These are phyloP conservation scores for Salicornia ramosissima DNA, from an alignment of 148 eudicot species.

Conservation along the genomic window DNA sequence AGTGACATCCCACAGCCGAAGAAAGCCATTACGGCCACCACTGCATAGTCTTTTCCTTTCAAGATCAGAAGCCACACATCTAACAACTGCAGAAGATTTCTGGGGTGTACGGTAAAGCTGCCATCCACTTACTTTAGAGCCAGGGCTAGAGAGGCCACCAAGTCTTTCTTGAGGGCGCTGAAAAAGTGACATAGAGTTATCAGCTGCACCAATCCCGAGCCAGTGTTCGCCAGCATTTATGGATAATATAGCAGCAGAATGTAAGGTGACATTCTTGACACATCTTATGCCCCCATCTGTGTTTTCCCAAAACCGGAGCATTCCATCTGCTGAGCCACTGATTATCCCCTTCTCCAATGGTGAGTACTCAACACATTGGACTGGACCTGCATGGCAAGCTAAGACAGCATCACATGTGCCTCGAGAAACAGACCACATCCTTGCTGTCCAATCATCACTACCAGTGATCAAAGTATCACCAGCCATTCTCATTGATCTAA, in stretches of 20 bases:
- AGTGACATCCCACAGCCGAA: slow-evolving; percentile 96
- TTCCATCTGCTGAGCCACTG: slow-evolving; percentile 87
- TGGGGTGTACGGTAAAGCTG: slow-evolving; percentile 97
- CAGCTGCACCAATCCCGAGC: slow-evolving; percentile 95
- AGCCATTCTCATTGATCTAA: slow-evolving; percentile 87
- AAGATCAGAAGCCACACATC: slow-evolving; percentile 81
- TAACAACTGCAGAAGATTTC: slow-evolving; percentile 78
- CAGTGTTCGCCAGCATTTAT: slow-evolving; percentile 88
- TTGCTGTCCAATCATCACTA: slow-evolving; percentile 98
- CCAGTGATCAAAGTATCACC: slow-evolving; percentile 87
- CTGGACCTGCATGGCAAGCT: slow-evolving; percentile 90
- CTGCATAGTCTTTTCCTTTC: slow-evolving; percentile 96
- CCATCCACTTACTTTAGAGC: slow-evolving; percentile 78
- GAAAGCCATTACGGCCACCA: slow-evolving; percentile 90
- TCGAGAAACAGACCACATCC: slow-evolving; percentile 91
- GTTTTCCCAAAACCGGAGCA: slow-evolving; percentile 91
- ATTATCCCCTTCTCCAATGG: slow-evolving; percentile 74
- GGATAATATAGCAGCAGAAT: slow-evolving; percentile 61
- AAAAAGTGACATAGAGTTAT: slow-evolving; percentile 92
- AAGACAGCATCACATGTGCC: slow-evolving; percentile 93
- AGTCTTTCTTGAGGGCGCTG: slow-evolving; percentile 89
- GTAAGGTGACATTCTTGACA: slow-evolving; percentile 81
- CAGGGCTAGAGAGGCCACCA: slow-evolving; percentile 57
- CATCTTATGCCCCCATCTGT: slow-evolving; percentile 73
- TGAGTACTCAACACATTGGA: slow-evolving; percentile 79